phyloP scores from a whole-genome alignment of 352 stramenopile species.

The Phytophthora citricola region DNA sequence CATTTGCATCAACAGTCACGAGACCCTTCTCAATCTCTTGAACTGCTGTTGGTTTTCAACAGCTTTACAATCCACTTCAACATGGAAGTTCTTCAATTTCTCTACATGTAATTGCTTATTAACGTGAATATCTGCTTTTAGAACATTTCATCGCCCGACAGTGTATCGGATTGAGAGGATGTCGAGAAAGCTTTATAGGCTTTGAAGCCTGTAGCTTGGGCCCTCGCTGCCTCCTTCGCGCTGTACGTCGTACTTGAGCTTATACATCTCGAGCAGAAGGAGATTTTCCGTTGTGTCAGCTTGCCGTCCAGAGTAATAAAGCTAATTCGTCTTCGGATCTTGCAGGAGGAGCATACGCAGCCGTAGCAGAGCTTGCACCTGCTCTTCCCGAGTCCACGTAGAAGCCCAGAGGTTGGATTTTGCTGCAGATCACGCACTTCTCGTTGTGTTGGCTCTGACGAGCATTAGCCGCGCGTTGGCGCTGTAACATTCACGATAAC shows the following conservation, averaged over 20 bases:
- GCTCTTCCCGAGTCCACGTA: slow-evolving; percentile 20
- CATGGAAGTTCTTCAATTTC: background rate
- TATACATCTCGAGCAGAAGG: slow-evolving; percentile 45
- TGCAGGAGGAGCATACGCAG: slow-evolving; percentile 38
- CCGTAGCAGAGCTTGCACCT: slow-evolving; percentile 38
- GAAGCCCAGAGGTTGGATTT: slow-evolving; percentile 27
- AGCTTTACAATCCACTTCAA: background rate
- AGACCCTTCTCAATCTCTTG: slow-evolving; percentile 12
- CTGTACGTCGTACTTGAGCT: slow-evolving; percentile 27
- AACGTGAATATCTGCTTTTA: slow-evolving; percentile 1
- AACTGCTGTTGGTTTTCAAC: background rate
- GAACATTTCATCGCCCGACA: slow-evolving; percentile 5
- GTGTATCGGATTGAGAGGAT: slow-evolving; percentile 20
- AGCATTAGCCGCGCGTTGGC: background rate
- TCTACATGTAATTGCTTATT: background rate
- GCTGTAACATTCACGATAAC: slow-evolving; percentile 48
- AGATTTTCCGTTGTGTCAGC: slow-evolving; percentile 40
- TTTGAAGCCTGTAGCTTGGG: slow-evolving; percentile 26
- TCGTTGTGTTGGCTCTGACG: slow-evolving; percentile 15
- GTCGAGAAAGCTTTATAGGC: slow-evolving; percentile 32
- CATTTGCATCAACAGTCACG: background rate
- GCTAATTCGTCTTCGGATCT: slow-evolving; percentile 38
- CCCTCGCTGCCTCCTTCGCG: slow-evolving; percentile 25
- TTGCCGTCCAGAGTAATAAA: slow-evolving; percentile 39
- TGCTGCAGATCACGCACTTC: slow-evolving; percentile 38